Conservation (phyloP, 306 rosid genomes). For the Betula pendula region DNA sequence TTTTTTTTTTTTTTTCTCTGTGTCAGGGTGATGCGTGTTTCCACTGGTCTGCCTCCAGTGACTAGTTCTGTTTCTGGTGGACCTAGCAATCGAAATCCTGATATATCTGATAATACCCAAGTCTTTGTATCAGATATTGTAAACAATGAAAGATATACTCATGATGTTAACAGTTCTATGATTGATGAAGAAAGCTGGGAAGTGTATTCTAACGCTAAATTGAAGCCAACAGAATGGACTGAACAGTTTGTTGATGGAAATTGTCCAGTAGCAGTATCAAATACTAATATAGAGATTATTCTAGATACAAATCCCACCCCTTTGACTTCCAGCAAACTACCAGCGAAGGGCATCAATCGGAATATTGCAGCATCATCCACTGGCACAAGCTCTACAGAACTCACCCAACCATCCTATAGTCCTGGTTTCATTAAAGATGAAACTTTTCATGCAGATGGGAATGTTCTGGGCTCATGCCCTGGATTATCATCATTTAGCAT, state of each 20-base stretch:
- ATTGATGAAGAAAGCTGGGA: neutral
- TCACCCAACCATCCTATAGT: conserved; percentile 22
- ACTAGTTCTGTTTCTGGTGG: neutral
- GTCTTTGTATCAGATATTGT: neutral
- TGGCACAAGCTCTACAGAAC: conserved; percentile 8
- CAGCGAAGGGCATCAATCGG: neutral
- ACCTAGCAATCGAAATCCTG: neutral
- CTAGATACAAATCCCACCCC: neutral
- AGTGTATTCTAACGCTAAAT: neutral
- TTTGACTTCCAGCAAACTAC: neutral
- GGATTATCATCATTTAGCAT: conserved; percentile 36
- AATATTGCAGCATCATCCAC: neutral
- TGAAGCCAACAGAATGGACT: neutral
- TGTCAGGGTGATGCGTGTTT: conserved; percentile 7
- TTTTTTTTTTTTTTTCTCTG: neutral
- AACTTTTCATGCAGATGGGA: conserved; percentile 24
- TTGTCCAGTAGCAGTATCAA: neutral
- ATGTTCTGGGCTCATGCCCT: conserved; percentile 34
- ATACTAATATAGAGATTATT: neutral
- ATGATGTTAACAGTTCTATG: neutral
- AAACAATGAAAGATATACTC: neutral
- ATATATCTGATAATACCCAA: conserved; percentile 1
- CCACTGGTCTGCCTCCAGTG: conserved; percentile 1
- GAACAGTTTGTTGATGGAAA: neutral
- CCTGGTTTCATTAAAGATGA: conserved; percentile 20